A percentile compares a stretch with the other conserved stretches of the same genome.
Evolutionary conservation across 768 basidiomycete species (phyloP).

Genomic region (Tulasnella sp.): DNA sequence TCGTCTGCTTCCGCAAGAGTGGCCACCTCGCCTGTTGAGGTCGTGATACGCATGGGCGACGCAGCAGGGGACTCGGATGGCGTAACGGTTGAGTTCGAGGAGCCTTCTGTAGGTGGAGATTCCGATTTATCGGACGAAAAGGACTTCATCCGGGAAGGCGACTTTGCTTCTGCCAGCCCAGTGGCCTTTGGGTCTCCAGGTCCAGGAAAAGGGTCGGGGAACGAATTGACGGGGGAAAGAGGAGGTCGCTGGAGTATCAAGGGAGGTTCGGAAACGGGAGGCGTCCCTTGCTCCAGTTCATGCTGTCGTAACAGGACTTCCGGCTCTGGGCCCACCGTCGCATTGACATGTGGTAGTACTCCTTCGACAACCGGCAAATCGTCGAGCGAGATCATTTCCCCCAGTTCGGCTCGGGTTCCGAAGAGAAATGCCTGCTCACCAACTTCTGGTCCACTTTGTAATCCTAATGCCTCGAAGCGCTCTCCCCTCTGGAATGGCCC

Average conservation of each 20-base stretch:
- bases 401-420: too few relatives aligned
- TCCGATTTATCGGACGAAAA: background rate
- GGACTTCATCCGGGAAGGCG: background rate
- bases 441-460: too few relatives aligned
- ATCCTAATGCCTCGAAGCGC: too few relatives aligned
- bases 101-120: background rate
- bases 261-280: background rate
- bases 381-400: too few relatives aligned
- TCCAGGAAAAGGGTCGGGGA: background rate
- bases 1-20: background rate
- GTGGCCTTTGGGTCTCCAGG: background rate
- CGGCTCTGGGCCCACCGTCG: background rate
- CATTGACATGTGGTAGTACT: background rate
- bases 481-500: too few relatives aligned
- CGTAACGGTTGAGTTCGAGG: background rate
- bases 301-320: too few relatives aligned
- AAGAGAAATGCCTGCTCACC: too few relatives aligned
- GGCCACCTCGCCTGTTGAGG: background rate
- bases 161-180: too few relatives aligned
- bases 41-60: background rate
- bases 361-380: background rate
- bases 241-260: background rate
- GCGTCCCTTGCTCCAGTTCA: too few relatives aligned
- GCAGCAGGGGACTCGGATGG: background rate
- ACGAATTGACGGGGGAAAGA: background rate